Base-by-base conservation (phyloP, 2,329 filamentous ascomycete genomes). In the Fusarium nodosum region DNA sequence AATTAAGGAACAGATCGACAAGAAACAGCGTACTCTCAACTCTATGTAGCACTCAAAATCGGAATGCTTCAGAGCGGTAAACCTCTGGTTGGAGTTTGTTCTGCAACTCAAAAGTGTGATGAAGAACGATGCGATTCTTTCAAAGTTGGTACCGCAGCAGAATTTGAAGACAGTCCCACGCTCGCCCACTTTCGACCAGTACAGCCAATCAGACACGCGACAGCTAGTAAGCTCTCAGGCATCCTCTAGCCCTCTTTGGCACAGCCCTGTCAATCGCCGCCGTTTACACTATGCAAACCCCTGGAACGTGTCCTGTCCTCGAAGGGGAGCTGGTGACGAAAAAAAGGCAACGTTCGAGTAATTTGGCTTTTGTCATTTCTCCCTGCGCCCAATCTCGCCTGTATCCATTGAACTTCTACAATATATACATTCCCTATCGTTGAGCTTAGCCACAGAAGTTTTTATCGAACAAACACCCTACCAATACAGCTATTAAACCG, bases 131-230 rank as follows among this genome's bases (percentile, higher is more conserved):
- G 59, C 41, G 60, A 44, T 38, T 50, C 31, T 59, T 11, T 45
- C 24, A 34, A 59, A 61, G 34, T 39, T 34, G 28, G 38, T n/a
- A 46, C 36, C n/a, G 12, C 44, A 58, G 38, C 60, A 59, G 74
- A 74, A 72, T 72, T 74, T 72, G 63, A 57, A 69, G 38, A 56
- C 51, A 66, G 46, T 46, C 54, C 51, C 28, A 55, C 31, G 46
- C 20, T n/a, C 48, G n/a, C 57, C 72, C 72, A 70, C 70, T 52
- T 64, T 47, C 20, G 36, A 54, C 18, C 33, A 51, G 50, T 26
- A 13, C 51, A 66, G 61, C 72, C 72, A 74, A 74, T 74, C n/a
- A 26, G 57, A 33, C 61, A 65, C 46, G 50, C 60, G 56, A 61
- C 41, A 59, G 55, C 53, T 26, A 5, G 6, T 26, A 10, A 11